Conservation (phyloP, 1,284 basidiomycete species). For the Marasmius fiardii region DNA sequence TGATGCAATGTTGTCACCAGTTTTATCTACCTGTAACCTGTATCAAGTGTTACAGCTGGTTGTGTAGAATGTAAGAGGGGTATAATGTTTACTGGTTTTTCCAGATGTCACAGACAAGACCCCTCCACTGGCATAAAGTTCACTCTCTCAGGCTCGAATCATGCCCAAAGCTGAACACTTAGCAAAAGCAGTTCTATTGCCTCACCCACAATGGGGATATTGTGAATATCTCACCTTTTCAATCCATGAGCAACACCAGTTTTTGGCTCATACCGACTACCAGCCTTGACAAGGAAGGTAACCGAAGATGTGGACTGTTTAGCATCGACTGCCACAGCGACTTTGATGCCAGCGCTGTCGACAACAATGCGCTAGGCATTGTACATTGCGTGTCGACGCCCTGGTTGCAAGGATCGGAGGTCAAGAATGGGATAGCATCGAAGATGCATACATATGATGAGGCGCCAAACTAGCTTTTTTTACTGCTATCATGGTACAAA, state of each 20-base stretch:
- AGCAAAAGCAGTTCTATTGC: slow-evolving; percentile 21
- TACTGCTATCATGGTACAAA: too few relatives aligned
- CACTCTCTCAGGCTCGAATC: slow-evolving; percentile 89
- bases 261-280: slow-evolving; percentile 81
- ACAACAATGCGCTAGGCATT: slow-evolving; percentile 64
- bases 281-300: slow-evolving; percentile 89
- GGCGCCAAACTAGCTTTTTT: too few relatives aligned
- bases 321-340: slow-evolving; percentile 80
- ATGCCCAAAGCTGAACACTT: slow-evolving; percentile 89
- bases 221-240: slow-evolving; percentile 71
- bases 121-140: slow-evolving; percentile 94
- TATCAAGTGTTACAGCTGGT: too few relatives aligned
- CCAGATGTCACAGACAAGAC: slow-evolving; percentile 86
- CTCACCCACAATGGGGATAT: neutral
- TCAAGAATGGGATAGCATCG: neutral
- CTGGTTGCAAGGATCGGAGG: slow-evolving; percentile 55
- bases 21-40: too few relatives aligned
- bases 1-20: too few relatives aligned
- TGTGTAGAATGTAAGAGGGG: too few relatives aligned
- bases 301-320: slow-evolving; percentile 81
- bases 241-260: slow-evolving; percentile 88
- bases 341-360: slow-evolving; percentile 78
- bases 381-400: slow-evolving; percentile 53
- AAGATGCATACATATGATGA: too few relatives aligned
- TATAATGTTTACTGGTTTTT: too few relatives aligned